Evolutionary conservation across 768 basidiomycete species (phyloP).

Genomic region (Lactifluus echinatus): DNA sequence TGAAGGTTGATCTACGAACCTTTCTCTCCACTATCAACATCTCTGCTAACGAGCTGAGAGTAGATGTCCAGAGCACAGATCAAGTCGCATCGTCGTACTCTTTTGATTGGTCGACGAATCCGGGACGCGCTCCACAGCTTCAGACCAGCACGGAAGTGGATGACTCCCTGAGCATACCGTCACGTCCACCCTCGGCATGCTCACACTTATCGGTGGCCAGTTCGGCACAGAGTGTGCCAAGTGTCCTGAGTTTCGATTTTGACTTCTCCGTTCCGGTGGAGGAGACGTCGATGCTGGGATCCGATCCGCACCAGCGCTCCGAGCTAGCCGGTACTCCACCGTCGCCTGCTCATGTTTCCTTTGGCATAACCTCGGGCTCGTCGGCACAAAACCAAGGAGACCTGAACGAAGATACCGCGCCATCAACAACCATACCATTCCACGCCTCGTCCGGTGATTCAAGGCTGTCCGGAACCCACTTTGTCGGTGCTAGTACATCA

Average conservation of each 20-base stretch:
- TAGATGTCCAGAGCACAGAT: neutral
- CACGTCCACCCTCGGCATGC: constrained; percentile 1
- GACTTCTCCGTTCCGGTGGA: neutral
- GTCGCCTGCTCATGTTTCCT: neutral
- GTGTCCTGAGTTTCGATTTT: constrained; percentile 4
- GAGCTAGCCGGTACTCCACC: neutral
- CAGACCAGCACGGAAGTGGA: neutral
- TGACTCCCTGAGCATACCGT: neutral
- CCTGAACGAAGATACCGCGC: neutral
- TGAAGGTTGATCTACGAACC: neutral
- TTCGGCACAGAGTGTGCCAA: neutral
- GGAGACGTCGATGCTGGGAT: neutral
- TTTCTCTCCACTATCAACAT: neutral
- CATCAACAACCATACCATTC: neutral
- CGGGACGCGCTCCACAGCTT: neutral
- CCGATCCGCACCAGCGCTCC: neutral
- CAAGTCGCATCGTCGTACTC: neutral
- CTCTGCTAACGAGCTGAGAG: neutral
- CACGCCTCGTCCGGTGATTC: neutral
- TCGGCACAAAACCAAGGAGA: neutral
- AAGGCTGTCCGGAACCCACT: no score
- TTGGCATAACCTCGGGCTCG: neutral
- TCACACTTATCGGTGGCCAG: constrained; percentile 1
- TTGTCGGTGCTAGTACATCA: neutral
- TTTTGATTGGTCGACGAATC: neutral